Evolutionary conservation across 139 green algal genomes (phyloP), one percentile per base, ranked within the genome.

Genomic region (Asterochloris erici): DNA sequence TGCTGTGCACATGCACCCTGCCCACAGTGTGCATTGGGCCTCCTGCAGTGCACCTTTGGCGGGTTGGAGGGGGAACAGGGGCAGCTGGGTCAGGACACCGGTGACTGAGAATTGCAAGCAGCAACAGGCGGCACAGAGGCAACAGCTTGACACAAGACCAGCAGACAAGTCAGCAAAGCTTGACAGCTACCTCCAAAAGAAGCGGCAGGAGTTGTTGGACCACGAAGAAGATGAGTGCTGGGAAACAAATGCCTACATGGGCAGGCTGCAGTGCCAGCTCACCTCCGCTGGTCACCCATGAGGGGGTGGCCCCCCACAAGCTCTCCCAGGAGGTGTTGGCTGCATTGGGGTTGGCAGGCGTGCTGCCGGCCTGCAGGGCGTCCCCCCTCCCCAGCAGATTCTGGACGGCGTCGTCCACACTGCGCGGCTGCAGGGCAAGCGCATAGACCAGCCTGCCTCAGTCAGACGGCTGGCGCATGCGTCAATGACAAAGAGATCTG

Each of bases 251-350:
- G 1, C 66, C 2, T 4, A 21, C 1, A 73, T 73, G 66, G 2
- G 21, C 19, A 73, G 66, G 66, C 21, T 24, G 23, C 66, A 26
- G 66, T 73, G 21, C 66, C 66, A 73, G 21, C 78, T 74, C n/a
- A 82, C 63, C 63, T 28, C 61, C 62, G 14, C 69, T 74, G 78
- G 15, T 82, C n/a, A 63, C 78, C 78, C 78, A 82, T 62, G 78
- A 74, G 78, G 78, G 63, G 19, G 78, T 82, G 26, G 78, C 27
- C 16, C 78, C 63, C 78, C 78, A 82, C 63, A 82, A 38, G 63
- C 61, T 74, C 78, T 82, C 61, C 78, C 78, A 82, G 27, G 78
- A 82, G 63, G 76, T n/a, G 11, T 61, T 62, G 47, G 47, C 76
- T 63, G 76, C 76, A 60, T 54, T 80, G 76, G 76, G 60, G 11